Evolutionary conservation across 2,329 filamentous ascomycete species (phyloP).

Genomic region (Ophiocordyceps camponoti-saundersi): DNA sequence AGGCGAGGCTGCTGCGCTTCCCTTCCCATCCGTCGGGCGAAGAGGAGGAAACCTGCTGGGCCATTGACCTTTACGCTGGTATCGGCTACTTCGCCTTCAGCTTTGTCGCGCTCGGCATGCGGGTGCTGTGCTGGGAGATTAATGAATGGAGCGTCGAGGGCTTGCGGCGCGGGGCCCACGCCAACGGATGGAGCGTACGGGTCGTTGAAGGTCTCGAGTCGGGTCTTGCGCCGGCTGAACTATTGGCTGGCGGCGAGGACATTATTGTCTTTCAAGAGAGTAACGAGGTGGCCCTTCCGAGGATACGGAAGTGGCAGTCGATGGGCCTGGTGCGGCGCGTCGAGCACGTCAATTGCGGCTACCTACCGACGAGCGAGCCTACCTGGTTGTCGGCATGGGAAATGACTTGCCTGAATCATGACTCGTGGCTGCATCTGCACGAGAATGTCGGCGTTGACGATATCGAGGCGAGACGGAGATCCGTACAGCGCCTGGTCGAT

Average conservation of each 20-base stretch:
- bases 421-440: conserved; percentile 47
- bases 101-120: conserved; percentile 55
- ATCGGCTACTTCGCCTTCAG: conserved; percentile 90
- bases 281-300: conserved; percentile 35
- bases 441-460: conserved; percentile 45
- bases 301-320: conserved; percentile 20
- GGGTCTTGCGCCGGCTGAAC: conserved; percentile 16
- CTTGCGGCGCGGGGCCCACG: conserved; percentile 54
- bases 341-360: conserved; percentile 45
- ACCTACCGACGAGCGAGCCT: conserved; percentile 39
- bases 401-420: conserved; percentile 17
- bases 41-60: conserved; percentile 19
- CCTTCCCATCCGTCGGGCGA: background rate
- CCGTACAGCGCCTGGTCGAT: conserved; percentile 31
- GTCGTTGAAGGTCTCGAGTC: conserved; percentile 30
- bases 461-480: conserved; percentile 24
- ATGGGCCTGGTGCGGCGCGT: conserved; percentile 20
- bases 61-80: conserved; percentile 76
- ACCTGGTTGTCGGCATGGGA: conserved; percentile 36
- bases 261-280: conserved; percentile 56
- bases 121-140: conserved; percentile 75
- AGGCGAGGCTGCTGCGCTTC: conserved; percentile 53
- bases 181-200: conserved; percentile 47
- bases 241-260: conserved; percentile 26
- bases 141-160: conserved; percentile 83